These are phyloP conservation scores for Vigna trinervia DNA, from an alignment of 306 rosid genomes.

Conservation along the genomic window DNA sequence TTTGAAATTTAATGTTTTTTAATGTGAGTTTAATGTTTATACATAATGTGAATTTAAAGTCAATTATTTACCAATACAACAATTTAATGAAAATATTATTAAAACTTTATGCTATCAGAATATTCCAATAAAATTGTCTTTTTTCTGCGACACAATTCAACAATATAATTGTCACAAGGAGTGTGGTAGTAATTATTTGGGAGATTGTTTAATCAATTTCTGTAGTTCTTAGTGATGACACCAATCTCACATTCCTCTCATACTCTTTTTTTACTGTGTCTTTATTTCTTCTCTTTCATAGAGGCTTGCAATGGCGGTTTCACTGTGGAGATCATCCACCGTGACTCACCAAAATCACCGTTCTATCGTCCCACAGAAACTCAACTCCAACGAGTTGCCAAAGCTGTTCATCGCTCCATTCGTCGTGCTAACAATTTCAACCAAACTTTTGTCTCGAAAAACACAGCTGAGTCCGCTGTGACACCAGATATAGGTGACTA, in stretches of 20 bases:
- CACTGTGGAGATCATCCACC: constrained; percentile 51
- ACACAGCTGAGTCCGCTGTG: constrained; percentile 19
- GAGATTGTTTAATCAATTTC: too few relatives aligned
- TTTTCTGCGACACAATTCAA: too few relatives aligned
- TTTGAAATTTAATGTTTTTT: too few relatives aligned
- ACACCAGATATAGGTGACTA: constrained; percentile 38
- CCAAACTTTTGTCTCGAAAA: neutral
- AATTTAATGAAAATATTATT: too few relatives aligned
- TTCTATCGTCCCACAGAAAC: constrained; percentile 45
- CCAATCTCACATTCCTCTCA: neutral
- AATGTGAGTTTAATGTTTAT: too few relatives aligned
- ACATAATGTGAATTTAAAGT: too few relatives aligned
- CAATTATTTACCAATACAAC: too few relatives aligned
- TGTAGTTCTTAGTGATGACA: too few relatives aligned
- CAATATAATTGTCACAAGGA: too few relatives aligned
- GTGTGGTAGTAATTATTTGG: neutral
- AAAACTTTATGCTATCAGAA: too few relatives aligned
- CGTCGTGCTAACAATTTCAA: constrained; percentile 15
- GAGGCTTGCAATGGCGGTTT: neutral
- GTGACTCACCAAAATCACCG: constrained; percentile 59
- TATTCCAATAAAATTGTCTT: too few relatives aligned
- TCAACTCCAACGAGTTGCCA: constrained; percentile 38
- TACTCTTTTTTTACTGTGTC: neutral
- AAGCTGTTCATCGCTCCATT: constrained; percentile 53
- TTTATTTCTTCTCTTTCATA: neutral